These are phyloP conservation scores for Bromus sterilis DNA, from an alignment of 176 grass and related monocot species.

Conservation along the genomic window DNA sequence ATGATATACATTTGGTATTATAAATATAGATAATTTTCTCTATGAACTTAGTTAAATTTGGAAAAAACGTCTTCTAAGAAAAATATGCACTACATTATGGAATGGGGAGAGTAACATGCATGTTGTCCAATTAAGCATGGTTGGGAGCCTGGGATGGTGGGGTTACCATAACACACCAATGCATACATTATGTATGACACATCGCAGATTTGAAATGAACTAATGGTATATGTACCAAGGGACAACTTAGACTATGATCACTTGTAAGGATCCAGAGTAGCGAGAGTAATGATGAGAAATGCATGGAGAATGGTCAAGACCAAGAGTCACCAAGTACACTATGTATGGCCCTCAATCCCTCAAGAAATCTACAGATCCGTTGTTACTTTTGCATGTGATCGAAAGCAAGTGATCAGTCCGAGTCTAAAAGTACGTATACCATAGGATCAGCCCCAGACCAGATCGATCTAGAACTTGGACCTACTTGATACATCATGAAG, in stretches of 20 bases:
- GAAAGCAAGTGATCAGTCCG: conserved; percentile 13
- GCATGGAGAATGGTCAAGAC: background rate
- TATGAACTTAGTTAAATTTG: background rate
- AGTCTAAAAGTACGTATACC: conserved; percentile 6
- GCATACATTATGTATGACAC: background rate
- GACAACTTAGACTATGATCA: background rate
- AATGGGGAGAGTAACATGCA: background rate
- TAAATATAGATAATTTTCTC: background rate
- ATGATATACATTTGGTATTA: background rate
- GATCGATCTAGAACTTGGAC: conserved; percentile 18
- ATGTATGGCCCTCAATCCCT: conserved; percentile 3
- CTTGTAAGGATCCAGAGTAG: background rate
- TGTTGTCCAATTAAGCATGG: background rate
- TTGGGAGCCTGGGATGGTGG: background rate
- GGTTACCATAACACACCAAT: background rate
- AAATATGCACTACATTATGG: background rate
- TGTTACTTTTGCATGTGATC: conserved; percentile 41
- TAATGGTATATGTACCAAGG: background rate
- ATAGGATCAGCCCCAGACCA: conserved; percentile 33
- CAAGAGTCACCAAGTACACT: conserved; percentile 18
- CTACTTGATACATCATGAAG: conserved; percentile 33
- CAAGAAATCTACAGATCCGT: background rate
- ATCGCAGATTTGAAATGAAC: background rate
- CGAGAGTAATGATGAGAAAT: background rate
- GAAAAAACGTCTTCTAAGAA: no score